phyloP scores from a whole-genome alignment of 169 alveolate genomes.

The Amoebophrya sp. region DNA sequence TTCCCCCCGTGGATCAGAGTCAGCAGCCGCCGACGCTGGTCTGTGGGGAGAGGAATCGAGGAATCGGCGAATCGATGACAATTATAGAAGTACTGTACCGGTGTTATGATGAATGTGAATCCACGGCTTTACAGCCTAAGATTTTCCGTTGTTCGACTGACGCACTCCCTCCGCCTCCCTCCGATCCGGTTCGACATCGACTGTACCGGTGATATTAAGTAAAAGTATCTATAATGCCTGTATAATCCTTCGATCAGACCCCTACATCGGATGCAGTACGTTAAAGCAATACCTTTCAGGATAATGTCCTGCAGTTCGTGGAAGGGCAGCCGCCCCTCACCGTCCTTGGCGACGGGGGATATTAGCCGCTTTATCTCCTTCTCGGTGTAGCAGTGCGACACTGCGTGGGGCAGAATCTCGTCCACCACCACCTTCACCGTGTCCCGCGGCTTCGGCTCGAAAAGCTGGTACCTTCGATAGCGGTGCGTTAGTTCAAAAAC shows the following conservation, averaged over 20 bases:
- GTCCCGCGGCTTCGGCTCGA: neutral
- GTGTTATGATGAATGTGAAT: too few relatives aligned
- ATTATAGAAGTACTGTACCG: too few relatives aligned
- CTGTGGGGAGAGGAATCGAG: too few relatives aligned
- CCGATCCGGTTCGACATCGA: too few relatives aligned
- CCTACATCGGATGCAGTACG: neutral
- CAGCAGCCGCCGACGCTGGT: neutral
- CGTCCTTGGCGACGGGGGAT: neutral
- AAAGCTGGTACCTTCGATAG: neutral
- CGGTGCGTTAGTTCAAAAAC: too few relatives aligned
- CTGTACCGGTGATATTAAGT: too few relatives aligned
- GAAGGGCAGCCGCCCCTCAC: neutral
- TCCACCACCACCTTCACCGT: neutral
- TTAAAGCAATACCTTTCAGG: neutral
- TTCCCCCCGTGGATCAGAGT: neutral
- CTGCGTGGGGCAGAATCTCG: neutral
- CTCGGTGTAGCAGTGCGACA: neutral
- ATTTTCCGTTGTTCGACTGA: too few relatives aligned
- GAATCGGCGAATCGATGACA: too few relatives aligned
- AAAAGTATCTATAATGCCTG: too few relatives aligned
- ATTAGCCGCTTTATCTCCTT: neutral
- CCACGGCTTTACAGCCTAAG: too few relatives aligned
- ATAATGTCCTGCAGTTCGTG: neutral
- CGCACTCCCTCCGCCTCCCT: too few relatives aligned
- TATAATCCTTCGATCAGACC: too few relatives aligned